A percentile compares a stretch with the other conserved stretches of the same genome.
Evolutionary conservation across 345 rosid species (phyloP).

Genomic region (Eutrema japonicum): DNA sequence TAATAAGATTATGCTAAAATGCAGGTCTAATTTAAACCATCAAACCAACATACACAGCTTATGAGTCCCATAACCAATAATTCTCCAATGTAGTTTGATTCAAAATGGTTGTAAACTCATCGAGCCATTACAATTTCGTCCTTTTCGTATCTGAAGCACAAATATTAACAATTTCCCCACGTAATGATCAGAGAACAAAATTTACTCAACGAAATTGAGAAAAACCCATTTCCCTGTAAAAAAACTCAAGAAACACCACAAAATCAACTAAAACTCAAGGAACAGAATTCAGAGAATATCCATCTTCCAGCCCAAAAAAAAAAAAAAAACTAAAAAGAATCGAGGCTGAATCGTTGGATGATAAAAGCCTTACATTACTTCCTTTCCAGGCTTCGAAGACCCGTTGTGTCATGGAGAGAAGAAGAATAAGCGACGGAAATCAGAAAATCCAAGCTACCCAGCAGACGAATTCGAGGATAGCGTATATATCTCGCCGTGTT

Average conservation of each 20-base stretch:
- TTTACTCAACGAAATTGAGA: neutral
- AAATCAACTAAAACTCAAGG: neutral
- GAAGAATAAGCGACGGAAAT: neutral
- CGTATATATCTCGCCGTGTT: conserved; percentile 25
- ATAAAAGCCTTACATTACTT: conserved; percentile 65
- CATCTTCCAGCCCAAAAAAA: neutral
- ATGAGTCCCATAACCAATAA: neutral
- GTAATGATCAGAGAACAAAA: neutral
- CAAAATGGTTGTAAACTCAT: neutral
- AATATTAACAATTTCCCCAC: neutral
- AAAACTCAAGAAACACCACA: neutral
- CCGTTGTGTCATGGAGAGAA: conserved; percentile 70
- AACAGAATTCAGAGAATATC: neutral
- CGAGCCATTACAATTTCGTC: neutral
- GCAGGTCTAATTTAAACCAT: neutral
- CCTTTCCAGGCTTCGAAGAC: conserved; percentile 92
- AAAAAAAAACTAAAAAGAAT: neutral
- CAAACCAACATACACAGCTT: conserved; percentile 13
- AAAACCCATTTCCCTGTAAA: neutral
- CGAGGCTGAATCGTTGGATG: neutral
- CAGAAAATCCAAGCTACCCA: conserved; percentile 44
- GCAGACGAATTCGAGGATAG: conserved; percentile 47
- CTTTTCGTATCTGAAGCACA: conserved; percentile 12
- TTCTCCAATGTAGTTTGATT: neutral
- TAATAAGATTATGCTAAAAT: neutral